phyloP scores from a whole-genome alignment of 2,329 filamentous ascomycete species.

The Clarireedia monteithiana region DNA sequence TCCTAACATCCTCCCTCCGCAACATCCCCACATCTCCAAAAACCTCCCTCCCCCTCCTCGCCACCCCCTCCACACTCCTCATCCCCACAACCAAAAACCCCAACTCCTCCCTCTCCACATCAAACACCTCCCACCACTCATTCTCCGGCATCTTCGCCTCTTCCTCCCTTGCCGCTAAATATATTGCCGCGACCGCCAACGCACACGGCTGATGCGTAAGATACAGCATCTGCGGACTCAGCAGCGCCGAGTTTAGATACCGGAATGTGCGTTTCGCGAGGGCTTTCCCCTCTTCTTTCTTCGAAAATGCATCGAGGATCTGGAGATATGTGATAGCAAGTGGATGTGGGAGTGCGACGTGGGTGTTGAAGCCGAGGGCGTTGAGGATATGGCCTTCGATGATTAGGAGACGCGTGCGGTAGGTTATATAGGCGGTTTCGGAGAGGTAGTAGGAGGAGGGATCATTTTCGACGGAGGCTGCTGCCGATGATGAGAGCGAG shows the following conservation, averaged over 20 bases:
- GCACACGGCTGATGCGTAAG: conserved; percentile 84
- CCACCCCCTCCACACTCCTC: conserved; percentile 63
- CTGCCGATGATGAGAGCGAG: conserved; percentile 14
- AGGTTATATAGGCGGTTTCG: conserved; percentile 62
- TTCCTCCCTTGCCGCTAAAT: conserved; percentile 74
- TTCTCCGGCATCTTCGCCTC: conserved; percentile 71
- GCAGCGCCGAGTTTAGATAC: conserved; percentile 77
- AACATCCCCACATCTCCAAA: conserved; percentile 23
- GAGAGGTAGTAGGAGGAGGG: conserved; percentile 59
- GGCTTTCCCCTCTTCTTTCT: conserved; percentile 34
- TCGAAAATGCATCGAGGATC: conserved; percentile 61
- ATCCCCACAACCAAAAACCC: conserved; percentile 87
- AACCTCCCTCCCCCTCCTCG: conserved; percentile 15
- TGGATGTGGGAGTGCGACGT: conserved; percentile 77
- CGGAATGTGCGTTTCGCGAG: conserved; percentile 61
- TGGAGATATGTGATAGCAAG: conserved; percentile 90
- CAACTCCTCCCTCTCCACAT: conserved; percentile 87
- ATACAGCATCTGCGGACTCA: conserved; percentile 85
- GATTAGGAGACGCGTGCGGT: conserved; percentile 57
- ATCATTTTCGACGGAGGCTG: conserved; percentile 24
- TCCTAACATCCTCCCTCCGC: conserved; percentile 17
- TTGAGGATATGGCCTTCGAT: conserved; percentile 72
- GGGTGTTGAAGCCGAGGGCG: conserved; percentile 71
- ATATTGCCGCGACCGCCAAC: conserved; percentile 82
- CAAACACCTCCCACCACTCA: conserved; percentile 98